Conservation (phyloP, 2,329 filamentous ascomycete species). For the Fonsecaea nubica region DNA sequence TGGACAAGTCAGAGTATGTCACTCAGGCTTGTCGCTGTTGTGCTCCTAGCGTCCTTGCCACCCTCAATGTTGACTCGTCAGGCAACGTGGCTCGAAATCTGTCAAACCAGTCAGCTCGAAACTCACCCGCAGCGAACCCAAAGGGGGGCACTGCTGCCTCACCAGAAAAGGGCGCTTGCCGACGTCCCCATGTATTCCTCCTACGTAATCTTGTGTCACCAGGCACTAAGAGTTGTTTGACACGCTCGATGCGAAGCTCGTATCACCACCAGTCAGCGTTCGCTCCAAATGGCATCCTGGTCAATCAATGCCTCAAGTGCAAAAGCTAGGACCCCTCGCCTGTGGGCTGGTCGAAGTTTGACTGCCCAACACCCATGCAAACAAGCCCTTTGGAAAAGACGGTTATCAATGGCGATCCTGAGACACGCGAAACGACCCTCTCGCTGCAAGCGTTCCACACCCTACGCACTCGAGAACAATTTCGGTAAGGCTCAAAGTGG, state of each 20-base stretch:
- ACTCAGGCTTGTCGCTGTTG: conserved; percentile 4
- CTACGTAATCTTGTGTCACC: conserved; percentile 37
- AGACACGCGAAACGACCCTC: conserved; percentile 30
- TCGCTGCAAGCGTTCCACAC: conserved; percentile 10
- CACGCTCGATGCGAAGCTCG: conserved; percentile 24
- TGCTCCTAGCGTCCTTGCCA: conserved; percentile 22
- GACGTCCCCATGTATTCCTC: conserved; percentile 27
- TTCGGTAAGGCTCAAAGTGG: conserved; percentile 31
- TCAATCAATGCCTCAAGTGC: conserved; percentile 11
- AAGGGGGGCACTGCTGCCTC: conserved; percentile 22
- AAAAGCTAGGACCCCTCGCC: conserved; percentile 3
- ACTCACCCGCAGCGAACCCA: conserved; percentile 13
- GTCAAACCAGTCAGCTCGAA: conserved; percentile 25
- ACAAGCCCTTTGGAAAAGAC: conserved; percentile 20
- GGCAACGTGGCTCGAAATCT: conserved; percentile 32
- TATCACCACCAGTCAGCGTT: conserved; percentile 24
- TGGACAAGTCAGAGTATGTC: background rate
- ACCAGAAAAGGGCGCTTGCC: conserved; percentile 15
- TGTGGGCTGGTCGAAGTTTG: conserved; percentile 16
- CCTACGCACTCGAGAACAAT: conserved; percentile 28
- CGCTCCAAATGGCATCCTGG: conserved; percentile 9
- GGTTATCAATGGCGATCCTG: conserved; percentile 33
- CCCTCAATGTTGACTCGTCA: conserved; percentile 30
- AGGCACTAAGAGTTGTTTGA: conserved; percentile 19
- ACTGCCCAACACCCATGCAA: conserved; percentile 24